These are phyloP conservation scores for Aspergillus heteromorphus DNA, from an alignment of 495 filamentous ascomycete species.

Conservation along the genomic window DNA sequence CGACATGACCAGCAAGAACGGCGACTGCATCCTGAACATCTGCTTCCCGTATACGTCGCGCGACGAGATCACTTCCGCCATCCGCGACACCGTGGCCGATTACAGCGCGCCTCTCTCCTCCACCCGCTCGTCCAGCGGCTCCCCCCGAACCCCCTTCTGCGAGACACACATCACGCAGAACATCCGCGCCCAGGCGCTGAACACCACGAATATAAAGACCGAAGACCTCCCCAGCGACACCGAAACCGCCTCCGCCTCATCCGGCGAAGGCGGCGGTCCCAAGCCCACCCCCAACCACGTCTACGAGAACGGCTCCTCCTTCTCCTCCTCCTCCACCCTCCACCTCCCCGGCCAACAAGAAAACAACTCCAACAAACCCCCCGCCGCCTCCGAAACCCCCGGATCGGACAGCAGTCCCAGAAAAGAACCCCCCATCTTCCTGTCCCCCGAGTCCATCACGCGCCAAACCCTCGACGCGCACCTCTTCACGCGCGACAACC, in stretches of 20 bases:
- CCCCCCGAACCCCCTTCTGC: conserved; percentile 65
- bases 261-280: conserved; percentile 27
- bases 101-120: conserved; percentile 63
- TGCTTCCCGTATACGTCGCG: conserved; percentile 97
- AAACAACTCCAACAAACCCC: conserved; percentile 23
- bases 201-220: conserved; percentile 32
- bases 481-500: conserved; percentile 76
- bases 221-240: conserved; percentile 35
- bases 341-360: conserved; percentile 34
- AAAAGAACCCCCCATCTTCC: conserved; percentile 23
- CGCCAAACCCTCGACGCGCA: conserved; percentile 69
- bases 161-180: conserved; percentile 81
- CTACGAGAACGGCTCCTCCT: conserved; percentile 53
- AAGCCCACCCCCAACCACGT: conserved; percentile 26
- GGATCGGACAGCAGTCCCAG: conserved; percentile 17
- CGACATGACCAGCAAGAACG: conserved; percentile 77
- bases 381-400: conserved; percentile 7
- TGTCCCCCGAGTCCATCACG: conserved; percentile 82
- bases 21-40: conserved; percentile 80
- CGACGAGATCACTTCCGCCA: conserved; percentile 92
- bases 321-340: conserved; percentile 51
- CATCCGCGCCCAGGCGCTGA: conserved; percentile 56
- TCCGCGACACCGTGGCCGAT: conserved; percentile 76
- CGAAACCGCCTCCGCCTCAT: conserved; percentile 34
- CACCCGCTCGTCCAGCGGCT: conserved; percentile 14